Conservation (phyloP, 371 early-diverging fungal genomes). For the Rhizomucor pusillus region DNA sequence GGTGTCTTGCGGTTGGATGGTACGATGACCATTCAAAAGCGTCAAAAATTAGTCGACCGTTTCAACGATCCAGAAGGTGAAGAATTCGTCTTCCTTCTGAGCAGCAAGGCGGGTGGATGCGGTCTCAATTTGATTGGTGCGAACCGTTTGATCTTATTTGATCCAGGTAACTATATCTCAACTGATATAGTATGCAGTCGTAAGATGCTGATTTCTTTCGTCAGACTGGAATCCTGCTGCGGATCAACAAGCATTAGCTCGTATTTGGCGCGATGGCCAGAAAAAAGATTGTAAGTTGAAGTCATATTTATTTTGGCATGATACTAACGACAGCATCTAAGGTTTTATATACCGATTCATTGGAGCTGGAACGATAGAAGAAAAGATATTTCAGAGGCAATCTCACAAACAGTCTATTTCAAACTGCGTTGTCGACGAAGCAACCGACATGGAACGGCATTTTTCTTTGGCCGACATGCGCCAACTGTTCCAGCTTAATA, state of each 20-base stretch:
- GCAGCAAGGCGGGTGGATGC: conserved; percentile 98
- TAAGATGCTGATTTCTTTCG: neutral
- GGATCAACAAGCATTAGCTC: conserved; percentile 86
- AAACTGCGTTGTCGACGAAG: conserved; percentile 94
- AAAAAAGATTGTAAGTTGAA: conserved; percentile 70
- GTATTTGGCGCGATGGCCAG: conserved; percentile 98
- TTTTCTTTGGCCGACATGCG: conserved; percentile 89
- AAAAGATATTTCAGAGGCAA: conserved; percentile 97
- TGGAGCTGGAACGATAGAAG: conserved; percentile 95
- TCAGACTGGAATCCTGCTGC: conserved; percentile 83
- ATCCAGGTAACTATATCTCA: conserved; percentile 59
- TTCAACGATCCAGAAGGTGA: conserved; percentile 89
- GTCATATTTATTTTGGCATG: neutral
- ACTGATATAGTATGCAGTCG: neutral
- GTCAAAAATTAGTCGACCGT: conserved; percentile 90
- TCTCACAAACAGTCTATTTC: conserved; percentile 87
- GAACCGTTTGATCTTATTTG: conserved; percentile 93
- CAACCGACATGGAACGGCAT: conserved; percentile 87
- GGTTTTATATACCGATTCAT: conserved; percentile 96
- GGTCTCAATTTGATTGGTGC: conserved; percentile 98
- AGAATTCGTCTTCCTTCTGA: conserved; percentile 92
- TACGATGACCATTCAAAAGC: conserved; percentile 83
- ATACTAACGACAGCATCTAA: neutral
- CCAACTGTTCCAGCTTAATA: conserved; percentile 82
- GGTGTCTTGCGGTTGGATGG: conserved; percentile 91